phyloP scores from a whole-genome alignment of 345 rosid genomes.

The Erysimum cheiranthoides region DNA sequence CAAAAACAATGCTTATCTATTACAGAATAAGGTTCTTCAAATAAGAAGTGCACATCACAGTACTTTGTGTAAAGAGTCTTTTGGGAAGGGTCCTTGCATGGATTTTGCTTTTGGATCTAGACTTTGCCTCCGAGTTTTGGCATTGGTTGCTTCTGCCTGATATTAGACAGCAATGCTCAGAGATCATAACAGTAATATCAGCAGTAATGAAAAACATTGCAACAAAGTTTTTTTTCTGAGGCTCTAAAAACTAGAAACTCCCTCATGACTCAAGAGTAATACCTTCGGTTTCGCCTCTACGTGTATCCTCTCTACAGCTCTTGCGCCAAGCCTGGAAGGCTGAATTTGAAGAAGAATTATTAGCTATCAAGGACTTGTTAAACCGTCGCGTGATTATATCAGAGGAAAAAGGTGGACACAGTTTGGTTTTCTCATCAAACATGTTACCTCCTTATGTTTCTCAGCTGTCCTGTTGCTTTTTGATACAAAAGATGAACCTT shows the following conservation, averaged over 20 bases:
- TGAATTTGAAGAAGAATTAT: neutral
- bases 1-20: conserved; percentile 1
- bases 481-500: conserved; percentile 3
- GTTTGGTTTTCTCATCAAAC: conserved; percentile 17
- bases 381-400: neutral
- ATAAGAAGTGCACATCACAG: conserved; percentile 11
- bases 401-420: neutral
- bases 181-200: conserved; percentile 4
- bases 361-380: neutral
- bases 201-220: conserved; percentile 1
- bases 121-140: conserved; percentile 23
- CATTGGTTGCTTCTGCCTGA: conserved; percentile 30
- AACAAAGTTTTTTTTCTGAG: conserved; percentile 1
- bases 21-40: conserved; percentile 18
- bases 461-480: neutral
- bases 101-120: conserved; percentile 28
- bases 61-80: conserved; percentile 25
- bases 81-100: conserved; percentile 19
- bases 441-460: conserved; percentile 37
- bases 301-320: conserved; percentile 27
- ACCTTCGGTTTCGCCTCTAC: conserved; percentile 37
- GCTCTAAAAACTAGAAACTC: conserved; percentile 2
- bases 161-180: neutral
- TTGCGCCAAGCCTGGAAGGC: conserved; percentile 22
- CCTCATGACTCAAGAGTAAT: conserved; percentile 10